phyloP scores from a whole-genome alignment of 257 asterid species.

The Nicotiana tomentosiformis region DNA sequence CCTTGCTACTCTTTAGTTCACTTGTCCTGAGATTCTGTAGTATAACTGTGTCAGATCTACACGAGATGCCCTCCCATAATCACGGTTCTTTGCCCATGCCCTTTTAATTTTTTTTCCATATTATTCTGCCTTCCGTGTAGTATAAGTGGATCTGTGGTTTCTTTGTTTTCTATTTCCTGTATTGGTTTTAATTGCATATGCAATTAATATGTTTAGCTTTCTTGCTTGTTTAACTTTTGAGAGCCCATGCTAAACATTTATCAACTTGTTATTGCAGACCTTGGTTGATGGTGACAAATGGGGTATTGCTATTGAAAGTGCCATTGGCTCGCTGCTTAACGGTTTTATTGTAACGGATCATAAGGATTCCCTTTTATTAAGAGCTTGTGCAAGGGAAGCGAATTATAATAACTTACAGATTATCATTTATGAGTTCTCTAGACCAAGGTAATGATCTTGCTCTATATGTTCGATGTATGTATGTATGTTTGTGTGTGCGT shows the following conservation, averaged over 20 bases:
- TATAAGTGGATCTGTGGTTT: too few species aligned
- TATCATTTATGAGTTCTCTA: constrained; percentile 68
- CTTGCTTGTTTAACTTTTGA: neutral
- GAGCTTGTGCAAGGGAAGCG: constrained; percentile 80
- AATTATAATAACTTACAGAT: constrained; percentile 54
- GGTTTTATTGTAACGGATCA: constrained; percentile 86
- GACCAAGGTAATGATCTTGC: constrained; percentile 55
- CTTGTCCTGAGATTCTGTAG: too few species aligned
- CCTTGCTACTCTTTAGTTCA: too few species aligned
- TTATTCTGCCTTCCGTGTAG: too few species aligned
- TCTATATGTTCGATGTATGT: neutral
- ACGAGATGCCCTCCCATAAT: too few species aligned
- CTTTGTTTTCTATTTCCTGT: too few species aligned
- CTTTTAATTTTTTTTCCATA: too few species aligned
- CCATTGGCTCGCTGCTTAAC: constrained; percentile 69
- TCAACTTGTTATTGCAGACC: constrained; percentile 37
- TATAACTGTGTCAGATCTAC: too few species aligned
- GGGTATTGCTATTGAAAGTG: constrained; percentile 81
- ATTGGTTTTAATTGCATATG: neutral
- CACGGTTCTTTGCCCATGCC: too few species aligned
- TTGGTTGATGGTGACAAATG: constrained; percentile 68
- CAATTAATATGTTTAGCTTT: neutral
- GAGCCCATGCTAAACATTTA: neutral
- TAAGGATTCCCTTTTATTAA: constrained; percentile 62
- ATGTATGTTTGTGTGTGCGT: neutral